A percentile compares a stretch with the other conserved stretches of the same genome.
These are phyloP conservation scores for Lactarius indigo DNA, from an alignment of 768 basidiomycete genomes.

Conservation along the genomic window DNA sequence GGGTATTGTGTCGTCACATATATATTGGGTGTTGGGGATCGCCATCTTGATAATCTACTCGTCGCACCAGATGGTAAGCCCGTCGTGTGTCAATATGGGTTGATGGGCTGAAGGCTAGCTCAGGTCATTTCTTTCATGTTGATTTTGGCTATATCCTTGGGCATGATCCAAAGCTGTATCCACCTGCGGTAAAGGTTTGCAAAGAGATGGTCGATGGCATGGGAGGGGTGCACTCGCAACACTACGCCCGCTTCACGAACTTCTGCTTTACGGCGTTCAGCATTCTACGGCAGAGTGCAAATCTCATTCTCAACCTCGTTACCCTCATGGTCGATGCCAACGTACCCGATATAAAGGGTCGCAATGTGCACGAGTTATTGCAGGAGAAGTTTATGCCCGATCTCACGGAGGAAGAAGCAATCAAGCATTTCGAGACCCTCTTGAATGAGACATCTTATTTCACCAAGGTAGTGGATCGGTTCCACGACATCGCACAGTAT, in stretches of 20 bases:
- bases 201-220: conserved; percentile 99
- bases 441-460: conserved; percentile 95
- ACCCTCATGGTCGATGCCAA: conserved; percentile 97
- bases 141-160: conserved; percentile 99
- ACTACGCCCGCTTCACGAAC: conserved; percentile 93
- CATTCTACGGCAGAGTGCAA: conserved; percentile 93
- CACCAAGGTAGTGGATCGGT: conserved; percentile 87
- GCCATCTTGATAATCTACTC: conserved; percentile 93
- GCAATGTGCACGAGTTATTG: conserved; percentile 82
- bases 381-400: conserved; percentile 96
- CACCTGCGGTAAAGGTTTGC: conserved; percentile 97
- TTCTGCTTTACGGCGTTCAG: conserved; percentile 98
- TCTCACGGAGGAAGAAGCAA: conserved; percentile 93
- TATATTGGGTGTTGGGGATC: conserved; percentile 92
- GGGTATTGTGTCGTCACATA: conserved; percentile 99
- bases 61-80: conserved; percentile 81
- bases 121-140: conserved; percentile 97
- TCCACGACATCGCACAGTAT: conserved; percentile 89
- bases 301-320: conserved; percentile 93
- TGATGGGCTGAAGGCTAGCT: background rate
- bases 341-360: conserved; percentile 94
- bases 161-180: conserved; percentile 95
- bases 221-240: conserved; percentile 95
- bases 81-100: background rate
- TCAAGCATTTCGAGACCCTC: conserved; percentile 92